phyloP scores from a whole-genome alignment of 2,329 filamentous ascomycete species.

The Penicillium sp. region DNA sequence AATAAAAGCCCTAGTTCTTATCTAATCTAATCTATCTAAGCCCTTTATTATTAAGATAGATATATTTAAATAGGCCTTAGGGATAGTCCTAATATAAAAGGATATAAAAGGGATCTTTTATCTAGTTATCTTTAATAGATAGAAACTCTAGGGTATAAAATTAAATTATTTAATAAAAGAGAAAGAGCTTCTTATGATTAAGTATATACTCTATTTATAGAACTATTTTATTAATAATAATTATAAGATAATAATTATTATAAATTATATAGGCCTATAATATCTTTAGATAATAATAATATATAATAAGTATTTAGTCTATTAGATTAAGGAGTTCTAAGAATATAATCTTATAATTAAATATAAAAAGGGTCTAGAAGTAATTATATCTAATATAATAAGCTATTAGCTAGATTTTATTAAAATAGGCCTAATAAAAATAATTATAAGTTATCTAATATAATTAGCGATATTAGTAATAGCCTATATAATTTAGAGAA shows the following conservation, averaged over 20 bases:
- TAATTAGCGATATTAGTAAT: neutral
- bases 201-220: neutral
- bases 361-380: neutral
- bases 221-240: neutral
- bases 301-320: neutral
- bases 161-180: neutral
- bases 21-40: neutral
- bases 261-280: neutral
- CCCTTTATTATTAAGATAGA: slow-evolving; percentile 1
- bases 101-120: too few species aligned
- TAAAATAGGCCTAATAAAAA: neutral
- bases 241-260: neutral
- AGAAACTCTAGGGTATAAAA: neutral
- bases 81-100: neutral
- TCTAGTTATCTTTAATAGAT: too few species aligned
- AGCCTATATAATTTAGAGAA: too few species aligned
- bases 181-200: neutral
- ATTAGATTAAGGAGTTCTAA: neutral
- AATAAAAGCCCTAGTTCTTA: neutral
- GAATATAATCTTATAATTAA: neutral
- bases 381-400: neutral
- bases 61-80: neutral
- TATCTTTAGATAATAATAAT: neutral
- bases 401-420: neutral
- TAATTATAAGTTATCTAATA: neutral